Base-by-base conservation (phyloP, 1,284 basidiomycete genomes). In the Taiwanofungus camphoratus region DNA sequence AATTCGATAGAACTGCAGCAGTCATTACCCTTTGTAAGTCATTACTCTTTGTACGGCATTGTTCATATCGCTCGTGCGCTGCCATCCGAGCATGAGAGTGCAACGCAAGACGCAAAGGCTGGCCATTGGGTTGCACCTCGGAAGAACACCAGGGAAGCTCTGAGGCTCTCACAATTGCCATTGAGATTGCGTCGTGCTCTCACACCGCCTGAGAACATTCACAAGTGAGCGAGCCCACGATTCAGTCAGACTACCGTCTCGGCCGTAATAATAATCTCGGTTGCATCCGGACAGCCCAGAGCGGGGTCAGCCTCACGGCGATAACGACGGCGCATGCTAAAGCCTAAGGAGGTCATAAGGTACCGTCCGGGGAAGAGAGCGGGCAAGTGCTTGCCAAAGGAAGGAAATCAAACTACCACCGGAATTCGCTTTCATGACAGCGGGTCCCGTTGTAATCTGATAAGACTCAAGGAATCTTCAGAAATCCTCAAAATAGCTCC, bases 161-260 rank as follows among this genome's bases (percentile, higher is more conserved):
- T 20, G 15, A 22, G 32, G 18, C 43, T 45, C 43, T 34, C 43
- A 45, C 38, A 15, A 21, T 19, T 31, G 23, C 21, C 43, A 39
- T 12, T 21, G 32, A 21, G 20, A 26, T 23, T n/a, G 38, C 32
- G 26, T 19, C 8, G 21, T 26, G 23, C 32, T 45, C 43, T 39
- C 43, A 45, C 38, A 27, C 21, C 19, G n/a, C 36, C 38, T 45
- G 43, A 39, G 43, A 45, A 45, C 37, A 16, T 36, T 20, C 11
- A 8, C 20, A 37, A 40, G 41, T 45, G 33, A 31, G 32, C 43
- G 43, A 45, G 39, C 15, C 38, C 23, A 19, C 35, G n/a, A n/a
- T 36, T 24, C 26, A 29, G 19, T 35, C 15, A 16, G 15, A 9
- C 8, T 5, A 21, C 19, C 13, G 6, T 21, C 35, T 36, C 35